A percentile compares a stretch with the other conserved stretches of the same genome.
These are phyloP conservation scores for Ogataea angusta DNA, from an alignment of 805 yeast species.

Conservation along the genomic window DNA sequence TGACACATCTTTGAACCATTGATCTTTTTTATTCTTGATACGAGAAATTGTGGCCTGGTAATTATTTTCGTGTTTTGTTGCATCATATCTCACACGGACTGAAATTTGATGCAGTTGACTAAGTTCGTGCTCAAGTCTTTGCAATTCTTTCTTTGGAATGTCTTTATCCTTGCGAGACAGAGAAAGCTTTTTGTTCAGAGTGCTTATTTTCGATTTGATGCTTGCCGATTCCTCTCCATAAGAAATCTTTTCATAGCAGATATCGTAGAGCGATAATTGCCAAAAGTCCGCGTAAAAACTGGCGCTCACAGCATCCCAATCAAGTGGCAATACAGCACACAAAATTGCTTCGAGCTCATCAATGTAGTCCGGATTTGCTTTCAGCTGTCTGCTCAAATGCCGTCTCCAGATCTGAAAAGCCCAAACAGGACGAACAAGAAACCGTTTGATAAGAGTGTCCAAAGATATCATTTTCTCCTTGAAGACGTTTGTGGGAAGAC, in stretches of 20 bases:
- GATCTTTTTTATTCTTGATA: conserved; percentile 27
- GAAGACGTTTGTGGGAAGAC: conserved; percentile 37
- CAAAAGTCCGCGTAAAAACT: conserved; percentile 64
- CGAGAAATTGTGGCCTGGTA: conserved; percentile 29
- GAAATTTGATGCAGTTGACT: conserved; percentile 28
- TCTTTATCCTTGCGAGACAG: conserved; percentile 30
- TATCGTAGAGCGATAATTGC: conserved; percentile 70
- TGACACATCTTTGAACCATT: conserved; percentile 38
- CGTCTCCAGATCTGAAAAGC: conserved; percentile 77
- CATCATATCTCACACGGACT: conserved; percentile 37
- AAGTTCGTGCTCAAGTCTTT: conserved; percentile 29
- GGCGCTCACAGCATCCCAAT: conserved; percentile 32
- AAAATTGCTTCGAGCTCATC: conserved; percentile 16
- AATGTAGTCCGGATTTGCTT: conserved; percentile 11
- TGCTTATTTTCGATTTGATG: conserved; percentile 34
- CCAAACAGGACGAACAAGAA: conserved; percentile 55
- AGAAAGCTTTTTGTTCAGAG: conserved; percentile 36
- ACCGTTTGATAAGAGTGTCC: conserved; percentile 38
- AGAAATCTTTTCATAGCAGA: conserved; percentile 47
- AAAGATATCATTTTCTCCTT: conserved; percentile 38
- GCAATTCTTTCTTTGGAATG: conserved; percentile 17
- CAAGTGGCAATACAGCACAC: conserved; percentile 13
- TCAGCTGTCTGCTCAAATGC: conserved; percentile 30
- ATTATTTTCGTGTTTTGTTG: conserved; percentile 43
- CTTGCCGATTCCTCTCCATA: conserved; percentile 49